These are phyloP conservation scores for Cylindrotheca closterium DNA, from an alignment of 108 stramenopile genomes.

Conservation along the genomic window DNA sequence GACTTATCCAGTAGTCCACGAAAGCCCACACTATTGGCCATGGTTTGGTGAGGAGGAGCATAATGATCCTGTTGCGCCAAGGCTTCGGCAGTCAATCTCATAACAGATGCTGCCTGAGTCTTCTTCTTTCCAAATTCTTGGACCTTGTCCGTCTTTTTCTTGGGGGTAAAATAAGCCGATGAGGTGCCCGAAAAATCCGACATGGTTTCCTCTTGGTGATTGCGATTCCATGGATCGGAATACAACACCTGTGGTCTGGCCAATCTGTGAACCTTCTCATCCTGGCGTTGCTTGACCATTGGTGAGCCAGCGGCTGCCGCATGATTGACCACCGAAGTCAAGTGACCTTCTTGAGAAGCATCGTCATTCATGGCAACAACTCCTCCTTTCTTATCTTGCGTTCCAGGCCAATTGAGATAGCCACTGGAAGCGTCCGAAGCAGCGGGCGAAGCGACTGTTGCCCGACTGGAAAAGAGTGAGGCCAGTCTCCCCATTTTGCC, in stretches of 20 bases:
- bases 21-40: constrained; percentile 37
- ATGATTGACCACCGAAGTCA: neutral
- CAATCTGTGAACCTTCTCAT: constrained; percentile 14
- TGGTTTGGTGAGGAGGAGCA: constrained; percentile 22
- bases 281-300: constrained; percentile 1
- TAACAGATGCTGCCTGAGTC: constrained; percentile 23
- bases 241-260: constrained; percentile 8
- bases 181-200: constrained; percentile 47
- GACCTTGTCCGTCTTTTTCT: constrained; percentile 4
- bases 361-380: constrained; percentile 28
- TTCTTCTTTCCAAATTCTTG: constrained; percentile 1
- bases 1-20: constrained; percentile 76
- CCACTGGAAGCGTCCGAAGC: constrained; percentile 28
- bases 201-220: constrained; percentile 1
- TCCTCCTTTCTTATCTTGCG: constrained; percentile 61
- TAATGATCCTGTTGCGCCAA: constrained; percentile 42
- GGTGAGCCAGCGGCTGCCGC: neutral
- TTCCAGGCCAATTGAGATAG: constrained; percentile 79
- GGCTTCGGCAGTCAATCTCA: constrained; percentile 41
- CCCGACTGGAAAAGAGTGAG: constrained; percentile 40
- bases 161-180: constrained; percentile 44
- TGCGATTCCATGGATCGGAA: neutral
- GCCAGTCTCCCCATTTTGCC: constrained; percentile 32
- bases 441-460: constrained; percentile 21
- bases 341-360: neutral